phyloP scores from a whole-genome alignment of 148 eudicot genomes.

The Nyssa sinensis region DNA sequence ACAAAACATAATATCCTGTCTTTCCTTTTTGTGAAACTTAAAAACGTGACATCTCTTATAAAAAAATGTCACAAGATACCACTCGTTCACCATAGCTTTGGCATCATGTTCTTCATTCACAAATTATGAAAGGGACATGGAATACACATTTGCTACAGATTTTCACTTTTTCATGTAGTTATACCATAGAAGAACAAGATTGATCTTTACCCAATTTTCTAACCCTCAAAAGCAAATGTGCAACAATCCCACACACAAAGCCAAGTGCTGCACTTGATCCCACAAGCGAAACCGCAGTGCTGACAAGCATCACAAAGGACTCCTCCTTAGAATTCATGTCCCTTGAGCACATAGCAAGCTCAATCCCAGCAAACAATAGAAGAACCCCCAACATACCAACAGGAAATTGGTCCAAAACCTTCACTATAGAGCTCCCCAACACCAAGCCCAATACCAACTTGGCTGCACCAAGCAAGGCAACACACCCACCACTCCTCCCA shows the following conservation, averaged over 20 bases:
- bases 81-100: too few species aligned
- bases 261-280: constrained; percentile 75
- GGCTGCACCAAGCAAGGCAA: constrained; percentile 63
- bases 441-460: constrained; percentile 65
- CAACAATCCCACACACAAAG: constrained; percentile 64
- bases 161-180: constrained; percentile 34
- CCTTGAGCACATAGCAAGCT: constrained; percentile 76
- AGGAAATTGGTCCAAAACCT: constrained; percentile 62
- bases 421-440: constrained; percentile 67
- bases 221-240: constrained; percentile 53
- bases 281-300: constrained; percentile 70
- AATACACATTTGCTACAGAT: constrained; percentile 1
- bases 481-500: constrained; percentile 84
- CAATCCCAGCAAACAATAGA: constrained; percentile 77
- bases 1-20: too few species aligned
- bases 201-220: constrained; percentile 41
- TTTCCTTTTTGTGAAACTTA: too few species aligned
- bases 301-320: constrained; percentile 63
- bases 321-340: constrained; percentile 76
- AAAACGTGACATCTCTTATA: too few species aligned
- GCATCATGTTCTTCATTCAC: background rate
- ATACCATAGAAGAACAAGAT: constrained; percentile 32
- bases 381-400: constrained; percentile 82
- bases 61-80: too few species aligned
- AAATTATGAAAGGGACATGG: background rate